Conservation (phyloP, 805 yeast species). For the Yarrowia yakushimensis region DNA sequence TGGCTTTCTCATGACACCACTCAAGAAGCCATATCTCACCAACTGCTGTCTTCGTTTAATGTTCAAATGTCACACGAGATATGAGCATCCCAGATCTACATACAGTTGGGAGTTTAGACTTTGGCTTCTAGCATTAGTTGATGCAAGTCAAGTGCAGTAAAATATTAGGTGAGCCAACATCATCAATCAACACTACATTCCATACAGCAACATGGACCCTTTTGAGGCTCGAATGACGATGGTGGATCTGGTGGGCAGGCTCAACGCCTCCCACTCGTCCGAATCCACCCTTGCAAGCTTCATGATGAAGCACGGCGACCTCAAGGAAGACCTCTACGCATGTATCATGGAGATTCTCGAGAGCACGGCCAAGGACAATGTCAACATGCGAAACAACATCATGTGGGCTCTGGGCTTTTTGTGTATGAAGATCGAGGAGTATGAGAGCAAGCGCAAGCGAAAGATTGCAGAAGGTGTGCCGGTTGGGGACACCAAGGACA, state of each 20-base stretch:
- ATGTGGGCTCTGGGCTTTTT: slow-evolving; percentile 69
- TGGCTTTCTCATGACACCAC: too few relatives aligned
- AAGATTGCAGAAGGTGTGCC: not conserved
- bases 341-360: slow-evolving; percentile 60
- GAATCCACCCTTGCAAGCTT: slow-evolving; percentile 34
- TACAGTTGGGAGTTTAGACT: slow-evolving; percentile 5
- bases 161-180: not conserved
- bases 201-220: slow-evolving; percentile 60
- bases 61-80: not conserved
- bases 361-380: slow-evolving; percentile 27
- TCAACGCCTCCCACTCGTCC: slow-evolving; percentile 54
- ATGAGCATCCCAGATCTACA: not conserved
- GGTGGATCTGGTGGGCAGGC: slow-evolving; percentile 56
- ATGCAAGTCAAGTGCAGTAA: not conserved
- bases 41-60: not conserved
- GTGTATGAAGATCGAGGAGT: slow-evolving; percentile 31
- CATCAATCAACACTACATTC: not conserved
- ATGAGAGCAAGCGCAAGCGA: slow-evolving; percentile 20
- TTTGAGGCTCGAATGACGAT: slow-evolving; percentile 81
- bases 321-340: slow-evolving; percentile 65
- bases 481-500: not conserved
- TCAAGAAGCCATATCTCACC: not conserved
- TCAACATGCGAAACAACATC: slow-evolving; percentile 59
- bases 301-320: slow-evolving; percentile 43
- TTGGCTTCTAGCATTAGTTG: not conserved